These are phyloP conservation scores for Uronychia setigera DNA, from an alignment of 73 alveolate genomes.

Conservation along the genomic window DNA sequence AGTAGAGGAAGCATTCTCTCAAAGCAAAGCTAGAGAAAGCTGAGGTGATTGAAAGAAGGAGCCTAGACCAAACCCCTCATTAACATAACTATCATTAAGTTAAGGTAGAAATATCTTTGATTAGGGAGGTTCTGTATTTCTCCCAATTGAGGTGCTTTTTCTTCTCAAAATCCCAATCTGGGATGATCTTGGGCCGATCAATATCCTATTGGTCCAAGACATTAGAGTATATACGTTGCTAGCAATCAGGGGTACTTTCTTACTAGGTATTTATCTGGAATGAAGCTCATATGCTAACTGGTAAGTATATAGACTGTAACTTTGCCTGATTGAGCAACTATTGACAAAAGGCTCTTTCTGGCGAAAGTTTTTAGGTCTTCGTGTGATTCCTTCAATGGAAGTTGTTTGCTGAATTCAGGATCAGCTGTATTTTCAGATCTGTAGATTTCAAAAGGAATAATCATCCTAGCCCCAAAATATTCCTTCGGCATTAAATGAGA, in stretches of 20 bases:
- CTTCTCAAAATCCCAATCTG: no score
- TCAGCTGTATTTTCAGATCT: background rate
- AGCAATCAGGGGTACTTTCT: no score
- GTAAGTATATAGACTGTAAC: background rate
- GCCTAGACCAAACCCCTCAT: no score
- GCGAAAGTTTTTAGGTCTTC: background rate
- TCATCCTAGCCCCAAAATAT: conserved; percentile 45
- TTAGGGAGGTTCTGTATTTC: no score
- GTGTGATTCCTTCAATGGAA: background rate
- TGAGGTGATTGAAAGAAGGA: background rate
- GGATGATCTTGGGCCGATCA: no score
- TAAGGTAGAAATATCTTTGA: no score
- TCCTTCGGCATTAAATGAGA: conserved; percentile 47
- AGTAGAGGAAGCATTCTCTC: background rate
- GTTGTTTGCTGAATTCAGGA: background rate
- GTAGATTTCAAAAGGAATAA: conserved; percentile 46
- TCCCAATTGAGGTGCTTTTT: no score
- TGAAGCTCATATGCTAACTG: background rate
- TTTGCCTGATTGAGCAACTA: background rate
- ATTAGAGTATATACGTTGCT: no score
- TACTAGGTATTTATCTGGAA: no score
- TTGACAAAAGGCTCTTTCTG: background rate
- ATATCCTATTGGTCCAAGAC: no score
- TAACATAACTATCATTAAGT: no score
- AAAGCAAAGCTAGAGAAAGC: background rate